Evolutionary conservation across 345 rosid genomes (phyloP), one percentile per base, ranked within the genome.

Genomic region (Nephelium lappaceum): DNA sequence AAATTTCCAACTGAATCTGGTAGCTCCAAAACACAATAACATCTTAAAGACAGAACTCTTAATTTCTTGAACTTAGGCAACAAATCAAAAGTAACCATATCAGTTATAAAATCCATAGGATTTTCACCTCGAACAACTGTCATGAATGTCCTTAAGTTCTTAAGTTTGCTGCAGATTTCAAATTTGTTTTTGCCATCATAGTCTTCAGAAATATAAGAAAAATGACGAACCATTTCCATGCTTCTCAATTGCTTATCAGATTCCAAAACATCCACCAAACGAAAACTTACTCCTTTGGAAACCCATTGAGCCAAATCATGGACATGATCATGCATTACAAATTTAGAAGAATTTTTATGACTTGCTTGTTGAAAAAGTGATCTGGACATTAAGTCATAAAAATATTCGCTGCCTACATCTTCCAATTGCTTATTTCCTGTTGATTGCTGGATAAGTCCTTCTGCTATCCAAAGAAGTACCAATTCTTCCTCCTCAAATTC

Each of bases 401-500:
- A 45, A 45, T 45, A 45, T 5, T 11, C 12, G 4, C 12, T 8
- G 8, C 51, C 51, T 7, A 11, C 0, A 8, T 45, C 51, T 45
- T 45, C 51, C 12, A 45, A 5, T 11, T 7, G 51, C 12, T 45
- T 11, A 2, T 45, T 45, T 47, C 51, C 12, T 45, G 51, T 45
- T 12, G 72, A 39, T 6, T 51, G 72, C 24, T 24, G 25, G 12
- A 81, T 12, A 27, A 57, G 71, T 12, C 84, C 84, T 51, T 78
- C 72, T 5, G 78, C 81, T 18, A 60, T 78, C 84, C 88, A 85
- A 0, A 83, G 55, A 11, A 11, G 51, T 11, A 45, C 51, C 8
- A 45, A 7, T 11, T 45, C 12, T 11, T 45, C 51, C 8, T 7
- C 12, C 18, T 55, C 11, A 11, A 83, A 66, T 5, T 5, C 47